Evolutionary conservation across 2,329 filamentous ascomycete genomes (phyloP), one percentile per base, ranked within the genome.

Genomic region (Celoporthe dispersa): DNA sequence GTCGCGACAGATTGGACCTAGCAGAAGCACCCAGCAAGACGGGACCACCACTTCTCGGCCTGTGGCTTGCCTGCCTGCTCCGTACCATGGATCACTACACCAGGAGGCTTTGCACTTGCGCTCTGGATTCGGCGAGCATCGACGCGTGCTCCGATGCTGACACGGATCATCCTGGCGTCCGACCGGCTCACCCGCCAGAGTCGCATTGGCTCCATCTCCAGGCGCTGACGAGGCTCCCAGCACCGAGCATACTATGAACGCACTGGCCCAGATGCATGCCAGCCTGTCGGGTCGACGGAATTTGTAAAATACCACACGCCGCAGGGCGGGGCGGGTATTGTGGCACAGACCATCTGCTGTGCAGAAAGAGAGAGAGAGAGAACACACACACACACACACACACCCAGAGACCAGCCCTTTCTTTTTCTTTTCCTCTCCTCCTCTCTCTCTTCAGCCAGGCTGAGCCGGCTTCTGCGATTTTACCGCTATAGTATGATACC

Each of bases 91-190:
- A 53, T 66, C 35, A 35, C 35, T 25, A 25, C 51, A 11, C 9
- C 44, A 55, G 2, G 48, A 25, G 8, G 33, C 44, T n/a, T 28
- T 14, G 33, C 31, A 33, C 63, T 33, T 64, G 12, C n/a, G 11
- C 37, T 44, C 35, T 63, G 41, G 22, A 53, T 35, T 53, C 63
- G 63, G 63, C 44, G 64, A 55, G 14, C 16, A 55, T 39, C 64
- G 53, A 66, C 12, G 12, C 25, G 64, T 22, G 55, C n/a, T 64
- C 39, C 31, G 44, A 28, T 31, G 44, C 28, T 33, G 16, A 68
- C 69, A 71, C 69, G 67, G 66, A 70, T 70, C 62, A 70, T 55
- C 69, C 66, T 65, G 48, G 66, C 22, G n/a, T 57, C 61, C 14
- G 55, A 62, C 39, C 67, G 59, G 31, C 33, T 62, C 66, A 64